These are phyloP conservation scores for Entomortierella chlamydospora DNA, from an alignment of 192 early-diverging fungal species.

Conservation along the genomic window DNA sequence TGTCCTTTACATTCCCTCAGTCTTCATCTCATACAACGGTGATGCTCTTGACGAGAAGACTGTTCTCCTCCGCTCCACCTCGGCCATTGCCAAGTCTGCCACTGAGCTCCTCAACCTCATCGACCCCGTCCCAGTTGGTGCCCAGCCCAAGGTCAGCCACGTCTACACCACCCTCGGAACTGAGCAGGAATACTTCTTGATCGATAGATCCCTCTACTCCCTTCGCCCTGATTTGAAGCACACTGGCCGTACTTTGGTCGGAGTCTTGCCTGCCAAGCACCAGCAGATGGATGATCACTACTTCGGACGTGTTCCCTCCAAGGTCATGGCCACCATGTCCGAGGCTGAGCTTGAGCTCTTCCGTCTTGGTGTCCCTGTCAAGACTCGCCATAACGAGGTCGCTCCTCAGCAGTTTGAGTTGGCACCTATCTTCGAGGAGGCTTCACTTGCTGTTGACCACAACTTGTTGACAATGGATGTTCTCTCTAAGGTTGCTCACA, in stretches of 20 bases:
- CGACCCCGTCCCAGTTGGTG: slow-evolving; percentile 65
- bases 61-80: slow-evolving; percentile 92
- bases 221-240: slow-evolving; percentile 97
- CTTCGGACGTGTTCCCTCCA: slow-evolving; percentile 97
- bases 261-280: slow-evolving; percentile 94
- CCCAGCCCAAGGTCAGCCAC: slow-evolving; percentile 76
- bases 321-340: slow-evolving; percentile 90
- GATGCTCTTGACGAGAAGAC: slow-evolving; percentile 99
- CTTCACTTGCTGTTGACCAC: slow-evolving; percentile 96
- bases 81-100: slow-evolving; percentile 84
- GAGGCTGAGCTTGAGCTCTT: slow-evolving; percentile 96
- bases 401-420: slow-evolving; percentile 98
- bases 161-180: slow-evolving; percentile 95
- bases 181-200: slow-evolving; percentile 99
- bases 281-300: slow-evolving; percentile 99
- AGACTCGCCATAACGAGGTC: slow-evolving; percentile 99
- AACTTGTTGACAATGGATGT: slow-evolving; percentile 98
- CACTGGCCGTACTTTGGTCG: slow-evolving; percentile 93
- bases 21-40: slow-evolving; percentile 99
- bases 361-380: slow-evolving; percentile 96
- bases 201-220: slow-evolving; percentile 94
- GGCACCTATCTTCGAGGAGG: slow-evolving; percentile 98
- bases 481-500: slow-evolving; percentile 96
- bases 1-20: slow-evolving; percentile 96
- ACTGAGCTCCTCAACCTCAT: slow-evolving; percentile 87